phyloP scores from a whole-genome alignment of 331 rosid genomes.

The Arachis monticola region DNA sequence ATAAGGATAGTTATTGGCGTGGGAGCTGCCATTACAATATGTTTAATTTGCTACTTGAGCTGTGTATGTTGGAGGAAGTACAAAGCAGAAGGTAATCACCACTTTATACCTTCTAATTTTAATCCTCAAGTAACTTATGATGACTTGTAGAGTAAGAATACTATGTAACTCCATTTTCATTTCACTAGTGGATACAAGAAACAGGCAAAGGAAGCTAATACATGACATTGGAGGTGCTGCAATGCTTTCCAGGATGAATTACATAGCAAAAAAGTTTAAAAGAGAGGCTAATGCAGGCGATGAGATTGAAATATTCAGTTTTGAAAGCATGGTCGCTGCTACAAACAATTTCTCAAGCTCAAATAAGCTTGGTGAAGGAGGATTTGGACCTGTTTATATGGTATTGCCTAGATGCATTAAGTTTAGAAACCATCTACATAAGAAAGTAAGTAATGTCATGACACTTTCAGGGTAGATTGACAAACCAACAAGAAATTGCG shows the following conservation, averaged over 20 bases:
- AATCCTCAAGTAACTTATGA: neutral
- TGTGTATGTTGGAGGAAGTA: neutral
- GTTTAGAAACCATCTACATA: neutral
- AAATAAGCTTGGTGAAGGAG: slow-evolving; percentile 48
- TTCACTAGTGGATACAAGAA: slow-evolving; percentile 29
- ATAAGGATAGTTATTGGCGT: slow-evolving; percentile 14
- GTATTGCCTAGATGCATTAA: slow-evolving; percentile 10
- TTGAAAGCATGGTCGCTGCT: slow-evolving; percentile 42
- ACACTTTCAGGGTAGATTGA: slow-evolving; percentile 41
- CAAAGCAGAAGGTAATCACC: slow-evolving; percentile 24
- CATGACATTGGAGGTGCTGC: slow-evolving; percentile 40
- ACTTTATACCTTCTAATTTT: neutral
- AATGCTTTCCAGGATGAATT: slow-evolving; percentile 5
- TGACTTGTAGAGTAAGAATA: neutral
- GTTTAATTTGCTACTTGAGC: neutral
- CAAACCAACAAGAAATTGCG: slow-evolving; percentile 50
- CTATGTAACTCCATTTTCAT: neutral
- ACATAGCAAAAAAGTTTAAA: slow-evolving; percentile 14
- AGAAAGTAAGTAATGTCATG: neutral
- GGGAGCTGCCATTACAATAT: slow-evolving; percentile 31
- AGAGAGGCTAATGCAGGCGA: slow-evolving; percentile 19
- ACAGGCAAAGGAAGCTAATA: slow-evolving; percentile 17
- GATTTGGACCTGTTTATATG: slow-evolving; percentile 60
- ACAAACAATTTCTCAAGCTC: slow-evolving; percentile 46
- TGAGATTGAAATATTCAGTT: slow-evolving; percentile 50